A percentile compares a stretch with the other conserved stretches of the same genome.
These are phyloP conservation scores for Barnettozyma botsteinii DNA, from an alignment of 805 yeast species.

Conservation along the genomic window DNA sequence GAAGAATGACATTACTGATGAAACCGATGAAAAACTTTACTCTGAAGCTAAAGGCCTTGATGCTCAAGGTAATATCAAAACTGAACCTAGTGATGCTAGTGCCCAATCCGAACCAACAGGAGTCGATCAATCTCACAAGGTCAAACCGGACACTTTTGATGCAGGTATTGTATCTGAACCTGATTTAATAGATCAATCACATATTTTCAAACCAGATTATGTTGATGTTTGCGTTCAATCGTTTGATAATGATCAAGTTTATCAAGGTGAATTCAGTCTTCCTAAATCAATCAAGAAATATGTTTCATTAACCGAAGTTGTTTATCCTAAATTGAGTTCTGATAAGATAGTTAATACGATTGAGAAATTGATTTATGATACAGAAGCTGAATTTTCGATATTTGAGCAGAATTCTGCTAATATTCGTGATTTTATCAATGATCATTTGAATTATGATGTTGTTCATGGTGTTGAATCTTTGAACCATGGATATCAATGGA, in stretches of 20 bases:
- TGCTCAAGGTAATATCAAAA: not conserved
- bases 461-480: constrained; percentile 26
- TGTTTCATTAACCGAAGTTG: constrained; percentile 16
- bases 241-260: constrained; percentile 31
- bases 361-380: constrained; percentile 22
- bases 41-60: not conserved
- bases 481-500: constrained; percentile 32
- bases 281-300: constrained; percentile 18
- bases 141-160: not conserved
- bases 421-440: constrained; percentile 27
- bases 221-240: constrained; percentile 12
- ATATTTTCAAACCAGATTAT: not conserved
- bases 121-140: constrained; percentile 3
- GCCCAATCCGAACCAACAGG: not conserved
- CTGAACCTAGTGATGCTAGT: not conserved
- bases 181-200: constrained; percentile 8
- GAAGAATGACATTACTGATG: constrained; percentile 1
- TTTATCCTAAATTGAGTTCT: constrained; percentile 19
- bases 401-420: constrained; percentile 27
- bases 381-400: constrained; percentile 30
- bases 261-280: constrained; percentile 21
- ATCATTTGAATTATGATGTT: constrained; percentile 26
- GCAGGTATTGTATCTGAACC: constrained; percentile 2
- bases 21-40: not conserved
- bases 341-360: constrained; percentile 15